Percentiles rank a stretch among this genome's conserved stretches.
Conservation (phyloP, 1,284 basidiomycete genomes). For the Cryptococcus hybrid region DNA sequence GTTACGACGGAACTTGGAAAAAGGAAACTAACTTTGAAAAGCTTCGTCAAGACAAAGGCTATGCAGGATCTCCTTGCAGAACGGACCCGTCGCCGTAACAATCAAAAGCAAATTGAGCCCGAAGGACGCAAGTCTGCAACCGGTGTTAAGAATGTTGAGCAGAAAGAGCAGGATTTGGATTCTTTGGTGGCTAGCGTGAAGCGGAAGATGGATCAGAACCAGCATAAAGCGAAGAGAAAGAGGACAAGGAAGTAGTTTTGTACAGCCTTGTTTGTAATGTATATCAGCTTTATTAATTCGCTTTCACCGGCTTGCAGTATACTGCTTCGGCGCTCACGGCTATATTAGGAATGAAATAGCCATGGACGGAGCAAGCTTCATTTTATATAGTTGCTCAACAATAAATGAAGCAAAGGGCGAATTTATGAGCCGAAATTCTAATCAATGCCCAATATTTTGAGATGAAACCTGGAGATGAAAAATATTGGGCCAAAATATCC, state of each 20-base stretch:
- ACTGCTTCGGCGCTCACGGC: no score
- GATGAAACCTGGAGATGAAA: no score
- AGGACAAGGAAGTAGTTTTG: conserved; percentile 12
- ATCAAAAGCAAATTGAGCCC: conserved; percentile 34
- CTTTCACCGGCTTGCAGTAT: no score
- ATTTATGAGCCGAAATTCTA: no score
- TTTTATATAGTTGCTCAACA: no score
- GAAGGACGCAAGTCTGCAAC: conserved; percentile 6
- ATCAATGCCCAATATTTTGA: no score
- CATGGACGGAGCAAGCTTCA: no score
- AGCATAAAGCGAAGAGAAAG: conserved; percentile 18
- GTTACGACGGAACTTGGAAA: conserved; percentile 41
- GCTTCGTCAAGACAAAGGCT: conserved; percentile 84
- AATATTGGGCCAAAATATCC: no score
- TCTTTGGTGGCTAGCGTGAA: conserved; percentile 81
- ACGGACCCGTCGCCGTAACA: conserved; percentile 54
- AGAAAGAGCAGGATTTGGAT: conserved; percentile 56
- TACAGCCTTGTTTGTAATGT: neutral
- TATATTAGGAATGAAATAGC: no score
- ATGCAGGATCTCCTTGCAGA: conserved; percentile 78
- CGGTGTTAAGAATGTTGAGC: conserved; percentile 10
- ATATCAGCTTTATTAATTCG: no score
- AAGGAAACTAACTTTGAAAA: conserved; percentile 38
- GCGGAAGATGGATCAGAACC: conserved; percentile 56
- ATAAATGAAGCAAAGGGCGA: no score